Conservation (phyloP, 345 rosid species). For the Salix koriyanagi region DNA sequence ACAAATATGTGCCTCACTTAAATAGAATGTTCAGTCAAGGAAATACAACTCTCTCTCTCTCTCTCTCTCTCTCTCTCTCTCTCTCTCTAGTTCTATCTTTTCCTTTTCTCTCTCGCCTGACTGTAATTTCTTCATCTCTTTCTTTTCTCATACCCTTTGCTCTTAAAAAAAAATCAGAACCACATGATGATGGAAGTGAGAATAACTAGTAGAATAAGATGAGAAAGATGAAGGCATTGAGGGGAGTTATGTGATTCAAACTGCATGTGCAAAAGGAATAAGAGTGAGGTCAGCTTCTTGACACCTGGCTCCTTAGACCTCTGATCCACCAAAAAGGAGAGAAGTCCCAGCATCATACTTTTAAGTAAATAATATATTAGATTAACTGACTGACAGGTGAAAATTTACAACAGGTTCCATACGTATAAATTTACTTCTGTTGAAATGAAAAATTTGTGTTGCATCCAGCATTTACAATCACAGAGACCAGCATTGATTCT, state of each 20-base stretch:
- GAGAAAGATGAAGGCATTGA: not conserved
- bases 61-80: not conserved
- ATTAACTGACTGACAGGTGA: not conserved
- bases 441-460: not conserved
- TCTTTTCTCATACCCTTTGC: not conserved
- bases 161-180: not conserved
- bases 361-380: not conserved
- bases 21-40: not conserved
- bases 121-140: not conserved
- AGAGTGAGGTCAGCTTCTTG: not conserved
- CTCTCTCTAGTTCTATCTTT: not conserved
- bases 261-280: not conserved
- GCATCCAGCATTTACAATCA: not conserved
- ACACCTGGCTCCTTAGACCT: not conserved
- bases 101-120: not conserved
- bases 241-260: not conserved
- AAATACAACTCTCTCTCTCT: not conserved
- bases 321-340: not conserved
- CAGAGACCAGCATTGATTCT: not conserved
- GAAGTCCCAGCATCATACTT: not conserved
- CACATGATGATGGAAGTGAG: not conserved
- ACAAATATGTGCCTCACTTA: not conserved
- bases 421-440: not conserved
- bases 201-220: not conserved
- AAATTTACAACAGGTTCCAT: not conserved